Base-by-base conservation (phyloP, 2,329 filamentous ascomycete genomes). In the Aspergillus felis region DNA sequence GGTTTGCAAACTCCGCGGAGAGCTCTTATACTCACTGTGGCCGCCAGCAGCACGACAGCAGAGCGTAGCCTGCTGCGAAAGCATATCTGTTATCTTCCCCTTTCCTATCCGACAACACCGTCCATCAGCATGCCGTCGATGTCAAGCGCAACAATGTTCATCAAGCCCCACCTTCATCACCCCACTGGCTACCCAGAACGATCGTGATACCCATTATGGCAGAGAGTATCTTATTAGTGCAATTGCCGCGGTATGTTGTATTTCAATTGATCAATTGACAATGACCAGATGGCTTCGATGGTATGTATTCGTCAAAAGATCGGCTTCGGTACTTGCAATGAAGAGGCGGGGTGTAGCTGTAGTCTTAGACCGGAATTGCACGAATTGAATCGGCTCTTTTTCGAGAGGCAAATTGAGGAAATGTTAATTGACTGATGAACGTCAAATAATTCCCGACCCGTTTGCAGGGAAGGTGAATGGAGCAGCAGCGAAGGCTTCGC, bases 21-120 rank as follows among this genome's bases (percentile, higher is more conserved):
- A 48, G 14, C 14, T n/a, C 5, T 35, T 27, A n/a, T 55, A 74
- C 73, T 64, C 65, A 76, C 74, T 79, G 66, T 79, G 76, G 54
- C 77, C 77, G 62, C 77, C 77, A 55, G 77, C 77, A 50, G 76
- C 75, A 65, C 77, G 74, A 57, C 72, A 76, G 66, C 77, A 79
- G 50, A 79, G 71, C 54, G 72, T 72, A 55, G 76, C 75, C 54
- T 72, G 67, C 65, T 77, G 72, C 56, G 76, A 76, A 60, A 79
- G 74, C 64, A 79, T 74, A 61, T 79, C 77, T 61, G 76, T 77
- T 46, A 79, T 77, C 67, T 79, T 79, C 51, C 77, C 77, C 68
- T 79, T 79, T 57, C 75, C 74, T 77, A 55, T 59, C 42, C 25
- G 20, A 61, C 63, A 51, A 20, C 32, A 65, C 54, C 32, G 29